Conservation (phyloP, 345 rosid genomes). For the Anastatica hierochuntica region DNA sequence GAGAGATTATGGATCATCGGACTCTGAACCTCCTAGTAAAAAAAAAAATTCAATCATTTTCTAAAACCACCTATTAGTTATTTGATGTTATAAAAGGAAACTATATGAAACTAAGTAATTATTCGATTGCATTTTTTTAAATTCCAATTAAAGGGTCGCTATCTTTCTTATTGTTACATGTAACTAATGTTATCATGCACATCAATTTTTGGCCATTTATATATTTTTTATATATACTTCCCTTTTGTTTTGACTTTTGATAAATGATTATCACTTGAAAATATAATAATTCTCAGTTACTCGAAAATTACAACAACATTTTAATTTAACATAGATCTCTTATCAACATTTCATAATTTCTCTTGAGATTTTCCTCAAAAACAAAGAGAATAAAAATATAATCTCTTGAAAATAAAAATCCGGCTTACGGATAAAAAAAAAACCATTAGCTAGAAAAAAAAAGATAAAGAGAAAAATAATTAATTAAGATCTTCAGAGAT, state of each 20-base stretch:
- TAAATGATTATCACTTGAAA: background rate
- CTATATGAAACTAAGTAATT: too few species aligned
- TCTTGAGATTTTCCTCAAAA: background rate
- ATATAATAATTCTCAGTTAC: background rate
- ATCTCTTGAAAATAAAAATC: conserved; percentile 17
- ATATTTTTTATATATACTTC: background rate
- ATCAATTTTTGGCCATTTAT: background rate
- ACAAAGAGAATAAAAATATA: background rate
- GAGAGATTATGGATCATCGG: too few species aligned
- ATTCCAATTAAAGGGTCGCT: too few species aligned
- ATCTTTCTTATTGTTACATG: too few species aligned
- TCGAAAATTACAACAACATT: conserved; percentile 9
- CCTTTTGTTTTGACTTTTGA: background rate
- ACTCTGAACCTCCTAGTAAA: too few species aligned
- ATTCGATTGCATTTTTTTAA: too few species aligned
- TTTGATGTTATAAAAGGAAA: too few species aligned
- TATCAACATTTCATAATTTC: conserved; percentile 13
- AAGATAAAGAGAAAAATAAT: background rate
- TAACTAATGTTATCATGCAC: too few species aligned
- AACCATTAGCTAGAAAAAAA: conserved; percentile 16
- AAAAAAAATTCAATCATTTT: too few species aligned
- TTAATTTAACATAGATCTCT: conserved; percentile 13
- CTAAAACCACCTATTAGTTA: too few species aligned
- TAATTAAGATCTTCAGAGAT: conserved; percentile 54
- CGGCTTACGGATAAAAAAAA: conserved; percentile 25